Evolutionary conservation across 2,329 filamentous ascomycete species (phyloP), one percentile per base, ranked within the genome.

Genomic region (Orbilia quercus): DNA sequence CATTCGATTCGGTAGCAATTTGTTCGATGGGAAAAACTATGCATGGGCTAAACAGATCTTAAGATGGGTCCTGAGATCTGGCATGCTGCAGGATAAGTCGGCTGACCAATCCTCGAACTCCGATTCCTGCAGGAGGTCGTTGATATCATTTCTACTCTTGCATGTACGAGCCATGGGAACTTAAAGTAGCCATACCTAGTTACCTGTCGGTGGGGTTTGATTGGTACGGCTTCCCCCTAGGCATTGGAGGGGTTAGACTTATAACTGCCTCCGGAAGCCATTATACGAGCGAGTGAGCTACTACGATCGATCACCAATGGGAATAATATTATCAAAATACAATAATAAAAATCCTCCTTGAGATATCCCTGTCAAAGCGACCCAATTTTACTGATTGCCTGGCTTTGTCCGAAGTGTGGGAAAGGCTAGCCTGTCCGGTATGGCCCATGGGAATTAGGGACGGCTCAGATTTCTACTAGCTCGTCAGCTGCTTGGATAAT

Each of bases 101-200:
- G 28, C 62, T 57, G 31, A 48, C 51, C 51, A 42, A 66, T 6
- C 16, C 20, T 50, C 40, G 4, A 28, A 31, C 22, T 57, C 38
- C 44, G 14, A 58, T 47, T 50, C 31, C 28, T 66, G 62, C 62
- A 66, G 62, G 60, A 66, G 51, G 44, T 54, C 25, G n/a, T 50
- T 42, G 44, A 44, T 22, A 23, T 31, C 28, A n/a, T n/a, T 38
- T 40, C 31, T 3, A 23, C n/a, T 20, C 2, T 14, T 9, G n/a
- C 11, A 54, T 38, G 50, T 40, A 22, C 50, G 2, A 42, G 28
- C 1, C 14, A 57, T 18, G 38, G 38, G 31, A 42, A 9, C 36
- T 12, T 16, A 16, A 12, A 18, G 31, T 40, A 42, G n/a, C n/a
- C n/a, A n/a, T n/a, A n/a, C n/a, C n/a, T n/a, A n/a, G 28, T 16